These are phyloP conservation scores for Pseudogymnoascus sp. DNA, from an alignment of 2,329 filamentous ascomycete genomes.

Conservation along the genomic window DNA sequence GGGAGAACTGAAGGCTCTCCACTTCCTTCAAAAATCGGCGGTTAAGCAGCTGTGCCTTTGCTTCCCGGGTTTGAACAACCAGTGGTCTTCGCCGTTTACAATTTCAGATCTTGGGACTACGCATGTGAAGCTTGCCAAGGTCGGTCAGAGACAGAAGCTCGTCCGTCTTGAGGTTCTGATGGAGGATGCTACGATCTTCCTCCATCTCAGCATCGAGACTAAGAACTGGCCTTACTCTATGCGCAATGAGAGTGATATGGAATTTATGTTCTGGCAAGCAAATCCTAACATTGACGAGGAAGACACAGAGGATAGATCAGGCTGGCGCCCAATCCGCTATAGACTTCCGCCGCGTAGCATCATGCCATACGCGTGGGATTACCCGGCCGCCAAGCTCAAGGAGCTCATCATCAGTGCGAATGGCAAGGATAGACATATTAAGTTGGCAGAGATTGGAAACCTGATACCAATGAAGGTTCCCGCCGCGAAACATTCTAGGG, in stretches of 20 bases:
- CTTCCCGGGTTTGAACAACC: slow-evolving; percentile 89
- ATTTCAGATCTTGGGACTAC: slow-evolving; percentile 90
- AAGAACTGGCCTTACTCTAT: slow-evolving; percentile 99
- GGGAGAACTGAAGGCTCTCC: slow-evolving; percentile 76
- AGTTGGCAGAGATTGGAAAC: slow-evolving; percentile 93
- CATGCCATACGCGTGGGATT: slow-evolving; percentile 99
- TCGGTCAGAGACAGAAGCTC: slow-evolving; percentile 80
- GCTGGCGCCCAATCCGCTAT: slow-evolving; percentile 90
- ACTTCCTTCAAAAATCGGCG: slow-evolving; percentile 77
- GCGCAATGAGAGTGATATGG: slow-evolving; percentile 94
- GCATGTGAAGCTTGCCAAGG: slow-evolving; percentile 88
- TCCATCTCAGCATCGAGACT: slow-evolving; percentile 82
- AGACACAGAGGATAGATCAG: slow-evolving; percentile 72
- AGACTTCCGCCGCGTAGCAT: slow-evolving; percentile 89
- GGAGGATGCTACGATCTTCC: slow-evolving; percentile 88
- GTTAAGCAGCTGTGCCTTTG: slow-evolving; percentile 89
- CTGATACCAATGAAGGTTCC: slow-evolving; percentile 88
- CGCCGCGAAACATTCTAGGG: slow-evolving; percentile 51
- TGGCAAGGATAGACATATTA: slow-evolving; percentile 82
- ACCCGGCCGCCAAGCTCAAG: slow-evolving; percentile 93
- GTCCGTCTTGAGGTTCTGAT: slow-evolving; percentile 84
- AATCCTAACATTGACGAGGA: slow-evolving; percentile 92
- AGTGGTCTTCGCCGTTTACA: slow-evolving; percentile 97
- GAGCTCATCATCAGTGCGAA: slow-evolving; percentile 79
- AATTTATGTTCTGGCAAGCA: slow-evolving; percentile 94